phyloP scores from a whole-genome alignment of 1,284 basidiomycete species.

The Tetrapyrgos nigripes region DNA sequence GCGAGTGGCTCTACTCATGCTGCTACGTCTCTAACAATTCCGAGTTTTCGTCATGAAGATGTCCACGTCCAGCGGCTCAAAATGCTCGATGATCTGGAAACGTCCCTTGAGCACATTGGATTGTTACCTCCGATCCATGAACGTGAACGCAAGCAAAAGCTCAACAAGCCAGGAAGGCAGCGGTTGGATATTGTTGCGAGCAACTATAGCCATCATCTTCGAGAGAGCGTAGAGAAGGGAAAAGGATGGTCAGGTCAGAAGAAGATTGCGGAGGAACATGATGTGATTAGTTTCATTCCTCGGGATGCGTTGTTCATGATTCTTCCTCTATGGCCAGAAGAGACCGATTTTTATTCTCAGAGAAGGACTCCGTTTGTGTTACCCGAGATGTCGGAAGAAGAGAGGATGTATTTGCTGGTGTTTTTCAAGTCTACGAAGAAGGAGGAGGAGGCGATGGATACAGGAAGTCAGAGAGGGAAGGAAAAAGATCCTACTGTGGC shows the following conservation, averaged over 20 bases:
- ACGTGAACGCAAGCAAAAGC: background rate
- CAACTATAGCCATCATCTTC: background rate
- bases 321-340: slow-evolving; percentile 18
- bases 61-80: slow-evolving; percentile 1
- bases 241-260: background rate
- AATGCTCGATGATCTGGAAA: slow-evolving; percentile 8
- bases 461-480: background rate
- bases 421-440: slow-evolving; percentile 15
- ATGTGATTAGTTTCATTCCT: slow-evolving; percentile 13
- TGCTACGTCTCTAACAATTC: no score
- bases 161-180: background rate
- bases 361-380: slow-evolving; percentile 8
- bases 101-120: slow-evolving; percentile 17
- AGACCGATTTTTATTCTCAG: slow-evolving; percentile 13
- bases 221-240: background rate
- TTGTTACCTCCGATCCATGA: slow-evolving; percentile 12
- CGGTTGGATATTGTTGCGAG: background rate
- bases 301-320: slow-evolving; percentile 17
- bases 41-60: background rate
- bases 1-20: no score
- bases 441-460: no score
- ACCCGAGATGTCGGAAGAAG: slow-evolving; percentile 5
- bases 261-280: background rate
- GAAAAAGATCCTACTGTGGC: no score
- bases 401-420: slow-evolving; percentile 12